These are phyloP conservation scores for Neopestalotiopsis sp. DNA, from an alignment of 2,329 filamentous ascomycete genomes.

Conservation along the genomic window DNA sequence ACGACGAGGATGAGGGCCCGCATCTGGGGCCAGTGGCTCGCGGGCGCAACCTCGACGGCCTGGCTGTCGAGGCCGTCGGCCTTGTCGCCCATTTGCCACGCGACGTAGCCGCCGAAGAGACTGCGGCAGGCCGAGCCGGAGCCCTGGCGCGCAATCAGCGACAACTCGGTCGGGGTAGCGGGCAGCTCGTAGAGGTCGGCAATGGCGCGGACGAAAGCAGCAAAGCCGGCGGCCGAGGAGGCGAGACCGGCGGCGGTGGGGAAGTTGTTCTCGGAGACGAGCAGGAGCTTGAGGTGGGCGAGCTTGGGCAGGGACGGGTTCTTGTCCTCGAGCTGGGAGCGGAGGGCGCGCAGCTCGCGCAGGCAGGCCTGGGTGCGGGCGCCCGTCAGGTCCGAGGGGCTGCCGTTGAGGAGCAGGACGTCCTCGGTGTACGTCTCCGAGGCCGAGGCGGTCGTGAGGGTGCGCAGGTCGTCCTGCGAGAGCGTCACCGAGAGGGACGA, in stretches of 20 bases:
- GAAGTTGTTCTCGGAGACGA: slow-evolving; percentile 99
- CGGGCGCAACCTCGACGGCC: slow-evolving; percentile 87
- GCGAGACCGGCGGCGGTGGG: slow-evolving; percentile 92
- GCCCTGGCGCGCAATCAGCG: slow-evolving; percentile 88
- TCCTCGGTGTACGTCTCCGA: slow-evolving; percentile 73
- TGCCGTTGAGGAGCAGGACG: slow-evolving; percentile 83
- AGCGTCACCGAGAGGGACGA: slow-evolving; percentile 97
- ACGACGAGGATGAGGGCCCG: slow-evolving; percentile 89
- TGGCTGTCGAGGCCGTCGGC: slow-evolving; percentile 85
- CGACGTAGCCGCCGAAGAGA: slow-evolving; percentile 94
- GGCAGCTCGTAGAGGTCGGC: slow-evolving; percentile 90
- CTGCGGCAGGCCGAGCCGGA: slow-evolving; percentile 94
- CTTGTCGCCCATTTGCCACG: slow-evolving; percentile 82
- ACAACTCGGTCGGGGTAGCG: slow-evolving; percentile 81
- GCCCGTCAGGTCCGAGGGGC: slow-evolving; percentile 81
- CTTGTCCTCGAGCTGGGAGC: slow-evolving; percentile 74
- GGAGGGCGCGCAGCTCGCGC: slow-evolving; percentile 79
- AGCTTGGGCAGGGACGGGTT: slow-evolving; percentile 83
- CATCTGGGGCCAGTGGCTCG: slow-evolving; percentile 95
- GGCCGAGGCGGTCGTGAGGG: slow-evolving; percentile 94
- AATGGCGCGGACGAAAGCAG: slow-evolving; percentile 80
- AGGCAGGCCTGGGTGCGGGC: slow-evolving; percentile 95
- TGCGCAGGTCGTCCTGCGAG: slow-evolving; percentile 90
- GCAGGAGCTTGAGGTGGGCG: slow-evolving; percentile 75
- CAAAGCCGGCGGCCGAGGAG: slow-evolving; percentile 73